A percentile compares a stretch with the other conserved stretches of the same genome.
These are phyloP conservation scores for Cercospora janseana DNA, from an alignment of 2,329 filamentous ascomycete genomes.

Conservation along the genomic window DNA sequence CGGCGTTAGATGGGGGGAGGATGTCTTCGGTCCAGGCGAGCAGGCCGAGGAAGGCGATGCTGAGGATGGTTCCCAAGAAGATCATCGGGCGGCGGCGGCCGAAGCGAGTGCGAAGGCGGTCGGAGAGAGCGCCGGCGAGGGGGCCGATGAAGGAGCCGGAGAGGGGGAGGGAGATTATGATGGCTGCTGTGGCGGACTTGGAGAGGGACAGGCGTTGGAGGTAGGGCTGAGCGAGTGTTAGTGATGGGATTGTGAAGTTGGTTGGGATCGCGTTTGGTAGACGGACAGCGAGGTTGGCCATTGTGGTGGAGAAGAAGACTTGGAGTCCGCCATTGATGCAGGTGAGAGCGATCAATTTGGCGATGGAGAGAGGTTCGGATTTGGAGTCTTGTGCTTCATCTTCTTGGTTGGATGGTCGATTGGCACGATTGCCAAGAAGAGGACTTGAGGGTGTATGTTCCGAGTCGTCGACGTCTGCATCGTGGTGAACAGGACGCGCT, in stretches of 20 bases:
- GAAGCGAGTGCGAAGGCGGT: constrained; percentile 17
- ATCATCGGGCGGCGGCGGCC: constrained; percentile 25
- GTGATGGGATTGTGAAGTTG: not conserved
- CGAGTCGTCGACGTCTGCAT: not conserved
- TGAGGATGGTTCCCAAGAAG: constrained; percentile 16
- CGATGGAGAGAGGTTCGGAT: constrained; percentile 15
- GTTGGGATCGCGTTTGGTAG: not conserved
- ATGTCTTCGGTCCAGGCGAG: constrained; percentile 22
- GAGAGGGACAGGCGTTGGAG: constrained; percentile 25
- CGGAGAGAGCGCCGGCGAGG: constrained; percentile 8
- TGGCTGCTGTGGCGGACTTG: constrained; percentile 23
- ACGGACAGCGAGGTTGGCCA: constrained; percentile 25
- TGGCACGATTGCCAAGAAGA: not conserved
- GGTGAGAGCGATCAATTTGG: constrained; percentile 17
- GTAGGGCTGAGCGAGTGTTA: constrained; percentile 16
- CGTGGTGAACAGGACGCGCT: no score
- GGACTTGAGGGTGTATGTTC: not conserved
- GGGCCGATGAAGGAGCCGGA: constrained; percentile 25
- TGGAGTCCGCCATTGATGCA: constrained; percentile 28
- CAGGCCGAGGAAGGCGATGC: constrained; percentile 12
- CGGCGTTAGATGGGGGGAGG: not conserved
- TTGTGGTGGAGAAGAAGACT: constrained; percentile 28
- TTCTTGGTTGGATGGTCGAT: not conserved
- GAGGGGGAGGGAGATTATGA: constrained; percentile 25
- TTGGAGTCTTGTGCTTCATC: constrained; percentile 1